A percentile compares a stretch with the other conserved stretches of the same genome.
phyloP scores from a whole-genome alignment of 2,329 filamentous ascomycete species.

The Aspergillus sp. region DNA sequence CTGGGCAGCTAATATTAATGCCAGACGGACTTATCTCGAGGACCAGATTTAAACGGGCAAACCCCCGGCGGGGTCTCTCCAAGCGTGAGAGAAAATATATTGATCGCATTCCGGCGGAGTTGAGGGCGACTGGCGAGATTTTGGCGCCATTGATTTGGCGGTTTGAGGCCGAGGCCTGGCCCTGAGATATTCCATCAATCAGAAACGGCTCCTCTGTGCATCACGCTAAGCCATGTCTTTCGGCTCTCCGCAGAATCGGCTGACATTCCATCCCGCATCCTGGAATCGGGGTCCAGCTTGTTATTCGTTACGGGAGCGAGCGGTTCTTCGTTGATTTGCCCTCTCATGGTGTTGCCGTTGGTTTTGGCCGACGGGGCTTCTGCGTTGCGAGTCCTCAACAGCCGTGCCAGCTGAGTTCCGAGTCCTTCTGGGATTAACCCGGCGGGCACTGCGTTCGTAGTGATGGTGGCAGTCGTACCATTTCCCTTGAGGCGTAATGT shows the following conservation, averaged over 20 bases:
- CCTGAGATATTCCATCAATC: slow-evolving; percentile 26
- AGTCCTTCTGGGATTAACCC: slow-evolving; percentile 12
- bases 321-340: slow-evolving; percentile 5
- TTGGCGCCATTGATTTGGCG: slow-evolving; percentile 17
- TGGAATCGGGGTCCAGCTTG: background rate
- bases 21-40: slow-evolving; percentile 12
- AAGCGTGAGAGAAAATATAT: slow-evolving; percentile 9
- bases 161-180: slow-evolving; percentile 14
- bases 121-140: background rate
- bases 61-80: slow-evolving; percentile 32
- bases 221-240: background rate
- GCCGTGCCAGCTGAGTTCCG: background rate
- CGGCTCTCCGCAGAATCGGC: slow-evolving; percentile 17
- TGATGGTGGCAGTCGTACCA: background rate
- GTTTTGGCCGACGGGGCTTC: background rate
- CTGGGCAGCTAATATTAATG: slow-evolving; percentile 21
- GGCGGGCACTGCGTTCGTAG: slow-evolving; percentile 7
- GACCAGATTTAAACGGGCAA: slow-evolving; percentile 27
- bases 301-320: slow-evolving; percentile 8
- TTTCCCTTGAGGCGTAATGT: background rate
- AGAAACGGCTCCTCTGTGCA: slow-evolving; percentile 8
- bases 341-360: background rate
- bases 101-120: slow-evolving; percentile 1
- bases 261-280: slow-evolving; percentile 8
- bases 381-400: background rate